These are phyloP conservation scores for Phytopythium oedochilum DNA, from an alignment of 352 stramenopile species.

Conservation along the genomic window DNA sequence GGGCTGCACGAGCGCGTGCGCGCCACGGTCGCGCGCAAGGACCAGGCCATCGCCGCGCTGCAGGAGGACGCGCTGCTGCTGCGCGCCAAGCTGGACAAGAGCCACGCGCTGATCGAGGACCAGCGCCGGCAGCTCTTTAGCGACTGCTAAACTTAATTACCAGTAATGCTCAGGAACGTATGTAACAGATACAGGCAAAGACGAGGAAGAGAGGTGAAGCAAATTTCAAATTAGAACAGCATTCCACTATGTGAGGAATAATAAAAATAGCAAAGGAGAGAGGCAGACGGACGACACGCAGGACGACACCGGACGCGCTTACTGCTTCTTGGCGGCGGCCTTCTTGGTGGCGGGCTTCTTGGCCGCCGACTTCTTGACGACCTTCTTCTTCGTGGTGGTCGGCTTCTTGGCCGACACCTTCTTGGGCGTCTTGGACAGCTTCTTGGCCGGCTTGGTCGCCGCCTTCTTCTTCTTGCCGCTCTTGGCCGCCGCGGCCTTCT, in stretches of 20 bases:
- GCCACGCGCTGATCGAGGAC: constrained; percentile 66
- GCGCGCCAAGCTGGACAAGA: constrained; percentile 77
- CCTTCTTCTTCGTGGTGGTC: constrained; percentile 57
- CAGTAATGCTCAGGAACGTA: no score
- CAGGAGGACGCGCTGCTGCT: constrained; percentile 66
- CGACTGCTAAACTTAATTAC: no score
- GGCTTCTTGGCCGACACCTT: constrained; percentile 53
- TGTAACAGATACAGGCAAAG: no score
- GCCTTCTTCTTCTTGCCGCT: constrained; percentile 17
- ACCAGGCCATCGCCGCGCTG: constrained; percentile 54
- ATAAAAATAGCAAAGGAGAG: constrained; percentile 45
- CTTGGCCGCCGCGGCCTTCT: constrained; percentile 51
- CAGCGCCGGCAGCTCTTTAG: constrained; percentile 68
- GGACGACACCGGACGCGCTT: background rate
- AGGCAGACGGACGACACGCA: background rate
- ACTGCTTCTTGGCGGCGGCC: constrained; percentile 31
- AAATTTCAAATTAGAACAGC: constrained; percentile 16
- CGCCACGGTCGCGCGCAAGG: constrained; percentile 59
- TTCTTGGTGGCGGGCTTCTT: constrained; percentile 42
- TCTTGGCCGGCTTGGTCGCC: constrained; percentile 12
- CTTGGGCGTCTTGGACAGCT: constrained; percentile 17
- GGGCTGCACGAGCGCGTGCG: constrained; percentile 70
- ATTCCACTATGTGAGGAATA: constrained; percentile 36
- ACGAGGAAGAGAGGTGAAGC: background rate
- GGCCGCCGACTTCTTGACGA: constrained; percentile 56